These are phyloP conservation scores for Mortierella sp. DNA, from an alignment of 371 early-diverging fungal genomes.

Conservation along the genomic window DNA sequence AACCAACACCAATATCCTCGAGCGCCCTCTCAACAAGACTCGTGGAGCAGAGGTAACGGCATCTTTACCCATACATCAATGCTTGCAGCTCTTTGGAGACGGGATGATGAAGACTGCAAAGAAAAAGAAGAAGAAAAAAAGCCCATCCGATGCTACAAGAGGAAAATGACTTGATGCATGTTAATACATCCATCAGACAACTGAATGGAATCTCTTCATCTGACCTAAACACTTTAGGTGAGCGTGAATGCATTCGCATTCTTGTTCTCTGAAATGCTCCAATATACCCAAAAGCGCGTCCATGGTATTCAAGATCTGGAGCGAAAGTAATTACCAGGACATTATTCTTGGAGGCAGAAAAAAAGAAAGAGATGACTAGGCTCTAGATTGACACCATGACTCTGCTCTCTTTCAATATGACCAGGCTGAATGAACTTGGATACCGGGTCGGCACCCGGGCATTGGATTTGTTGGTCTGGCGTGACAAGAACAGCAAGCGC, in stretches of 20 bases:
- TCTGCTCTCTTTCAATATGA: constrained; percentile 1
- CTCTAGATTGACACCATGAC: neutral
- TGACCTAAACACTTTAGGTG: constrained; percentile 63
- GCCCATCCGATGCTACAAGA: too few relatives aligned
- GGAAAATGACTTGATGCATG: neutral
- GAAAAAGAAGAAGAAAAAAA: neutral
- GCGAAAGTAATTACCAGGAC: constrained; percentile 69
- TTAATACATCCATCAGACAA: too few relatives aligned
- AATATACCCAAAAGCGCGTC: constrained; percentile 94
- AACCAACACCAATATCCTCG: constrained; percentile 60
- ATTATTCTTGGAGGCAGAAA: too few relatives aligned
- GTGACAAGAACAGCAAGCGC: constrained; percentile 88
- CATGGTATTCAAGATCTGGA: constrained; percentile 95
- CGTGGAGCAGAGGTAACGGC: constrained; percentile 69
- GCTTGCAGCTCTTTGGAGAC: neutral
- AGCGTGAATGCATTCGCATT: constrained; percentile 88
- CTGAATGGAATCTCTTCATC: constrained; percentile 2
- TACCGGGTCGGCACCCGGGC: constrained; percentile 91
- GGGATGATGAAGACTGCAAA: neutral
- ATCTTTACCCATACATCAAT: neutral
- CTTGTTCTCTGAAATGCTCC: constrained; percentile 94
- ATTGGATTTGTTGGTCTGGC: constrained; percentile 86
- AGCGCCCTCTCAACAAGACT: constrained; percentile 74
- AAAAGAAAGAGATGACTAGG: neutral
- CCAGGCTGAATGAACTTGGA: constrained; percentile 89